Percentiles rank a stretch among this genome's conserved stretches.
Evolutionary conservation across 1,284 basidiomycete genomes (phyloP).

Genomic region (Irpex sp.): DNA sequence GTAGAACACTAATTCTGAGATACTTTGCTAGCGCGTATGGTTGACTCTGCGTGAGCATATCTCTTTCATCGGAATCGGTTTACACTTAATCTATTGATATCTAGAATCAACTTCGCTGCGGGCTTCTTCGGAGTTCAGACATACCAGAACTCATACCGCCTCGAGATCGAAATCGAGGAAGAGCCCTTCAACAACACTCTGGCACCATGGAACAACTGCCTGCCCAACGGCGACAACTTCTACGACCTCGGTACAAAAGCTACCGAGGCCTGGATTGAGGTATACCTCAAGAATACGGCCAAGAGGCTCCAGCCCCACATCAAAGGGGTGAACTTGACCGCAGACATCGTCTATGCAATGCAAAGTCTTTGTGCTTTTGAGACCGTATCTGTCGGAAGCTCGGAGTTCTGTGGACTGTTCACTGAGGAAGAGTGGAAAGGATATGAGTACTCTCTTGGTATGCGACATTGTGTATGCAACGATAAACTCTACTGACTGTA

Average conservation of each 20-base stretch:
- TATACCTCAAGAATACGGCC: constrained; percentile 53
- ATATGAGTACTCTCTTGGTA: constrained; percentile 44
- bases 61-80: background rate
- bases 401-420: constrained; percentile 50
- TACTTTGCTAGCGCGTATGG: background rate
- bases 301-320: constrained; percentile 44
- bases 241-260: background rate
- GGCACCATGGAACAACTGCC: constrained; percentile 31
- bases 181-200: constrained; percentile 55
- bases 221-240: background rate
- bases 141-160: background rate
- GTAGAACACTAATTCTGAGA: background rate
- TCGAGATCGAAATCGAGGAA: background rate
- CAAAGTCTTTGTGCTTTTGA: constrained; percentile 59
- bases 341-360: constrained; percentile 42
- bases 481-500: background rate
- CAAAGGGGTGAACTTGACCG: constrained; percentile 47
- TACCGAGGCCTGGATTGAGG: constrained; percentile 37
- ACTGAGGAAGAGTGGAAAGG: constrained; percentile 67
- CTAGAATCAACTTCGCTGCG: constrained; percentile 21
- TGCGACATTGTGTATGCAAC: background rate
- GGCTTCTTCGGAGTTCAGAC: background rate
- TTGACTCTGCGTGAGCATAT: background rate
- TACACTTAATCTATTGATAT: background rate
- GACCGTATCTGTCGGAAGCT: constrained; percentile 65